These are phyloP conservation scores for Leptomonas pyrrhocoris DNA, from an alignment of 208 protist genomes.

Conservation along the genomic window DNA sequence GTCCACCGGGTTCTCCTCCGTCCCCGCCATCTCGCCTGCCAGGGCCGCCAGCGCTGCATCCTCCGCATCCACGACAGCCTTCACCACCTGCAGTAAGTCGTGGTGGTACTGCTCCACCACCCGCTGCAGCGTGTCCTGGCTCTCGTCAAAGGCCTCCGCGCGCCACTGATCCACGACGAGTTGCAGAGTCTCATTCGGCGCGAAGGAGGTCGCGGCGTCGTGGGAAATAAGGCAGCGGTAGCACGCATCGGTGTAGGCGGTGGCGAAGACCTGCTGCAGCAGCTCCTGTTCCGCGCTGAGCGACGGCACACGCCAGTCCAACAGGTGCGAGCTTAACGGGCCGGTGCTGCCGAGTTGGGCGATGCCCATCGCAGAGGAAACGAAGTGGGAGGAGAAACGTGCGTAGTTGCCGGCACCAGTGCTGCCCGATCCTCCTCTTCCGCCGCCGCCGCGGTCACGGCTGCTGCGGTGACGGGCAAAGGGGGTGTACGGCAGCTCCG, in stretches of 20 bases:
- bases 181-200: conserved; percentile 51
- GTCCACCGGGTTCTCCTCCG: conserved; percentile 10
- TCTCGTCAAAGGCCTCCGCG: conserved; percentile 33
- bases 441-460: neutral
- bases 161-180: conserved; percentile 36
- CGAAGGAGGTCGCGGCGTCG: conserved; percentile 32
- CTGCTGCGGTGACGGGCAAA: neutral
- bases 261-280: conserved; percentile 39
- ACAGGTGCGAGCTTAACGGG: conserved; percentile 21
- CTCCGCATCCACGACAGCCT: conserved; percentile 44
- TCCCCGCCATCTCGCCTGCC: conserved; percentile 6
- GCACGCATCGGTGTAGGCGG: conserved; percentile 47
- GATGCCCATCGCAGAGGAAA: conserved; percentile 1
- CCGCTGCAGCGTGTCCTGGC: conserved; percentile 34
- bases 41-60: conserved; percentile 23
- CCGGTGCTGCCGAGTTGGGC: conserved; percentile 1
- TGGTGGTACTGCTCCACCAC: conserved; percentile 47
- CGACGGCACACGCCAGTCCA: conserved; percentile 35
- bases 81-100: conserved; percentile 37
- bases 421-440: neutral
- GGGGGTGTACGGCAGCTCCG: neutral
- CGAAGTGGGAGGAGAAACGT: neutral
- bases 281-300: conserved; percentile 38
- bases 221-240: conserved; percentile 39
- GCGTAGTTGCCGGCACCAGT: neutral